phyloP scores from a whole-genome alignment of 495 filamentous ascomycete species.

The Opeltia flavorubescens region DNA sequence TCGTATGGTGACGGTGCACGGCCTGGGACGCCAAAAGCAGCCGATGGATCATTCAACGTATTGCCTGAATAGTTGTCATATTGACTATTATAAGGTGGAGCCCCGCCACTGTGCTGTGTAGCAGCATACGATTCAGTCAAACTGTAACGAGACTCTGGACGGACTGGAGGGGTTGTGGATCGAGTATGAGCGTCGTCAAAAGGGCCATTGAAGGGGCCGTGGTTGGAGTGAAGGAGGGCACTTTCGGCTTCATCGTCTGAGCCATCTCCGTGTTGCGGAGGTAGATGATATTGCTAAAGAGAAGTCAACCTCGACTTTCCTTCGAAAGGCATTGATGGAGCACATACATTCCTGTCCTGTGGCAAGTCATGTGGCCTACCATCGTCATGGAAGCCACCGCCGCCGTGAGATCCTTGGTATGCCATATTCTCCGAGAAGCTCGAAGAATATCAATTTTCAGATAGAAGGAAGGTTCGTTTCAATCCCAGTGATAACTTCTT shows the following conservation, averaged over 20 bases:
- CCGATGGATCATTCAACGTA: slow-evolving; percentile 33
- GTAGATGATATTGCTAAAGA: slow-evolving; percentile 36
- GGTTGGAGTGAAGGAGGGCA: slow-evolving; percentile 56
- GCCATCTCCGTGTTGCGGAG: slow-evolving; percentile 29
- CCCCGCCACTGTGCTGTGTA: slow-evolving; percentile 21
- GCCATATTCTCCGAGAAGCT: too few species aligned
- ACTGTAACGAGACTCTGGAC: slow-evolving; percentile 58
- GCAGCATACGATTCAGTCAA: slow-evolving; percentile 81
- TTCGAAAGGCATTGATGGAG: neutral
- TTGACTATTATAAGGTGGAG: slow-evolving; percentile 40
- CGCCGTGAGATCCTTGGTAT: slow-evolving; percentile 29
- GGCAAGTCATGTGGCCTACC: slow-evolving; percentile 57
- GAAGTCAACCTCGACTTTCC: neutral
- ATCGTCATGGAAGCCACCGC: slow-evolving; percentile 34
- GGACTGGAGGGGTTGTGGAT: slow-evolving; percentile 34
- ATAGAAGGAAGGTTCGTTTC: too few species aligned
- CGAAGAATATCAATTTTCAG: too few species aligned
- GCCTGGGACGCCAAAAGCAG: slow-evolving; percentile 40
- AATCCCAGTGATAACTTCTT: too few species aligned
- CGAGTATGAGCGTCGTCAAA: slow-evolving; percentile 61
- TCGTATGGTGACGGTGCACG: slow-evolving; percentile 48
- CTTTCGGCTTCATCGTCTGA: slow-evolving; percentile 66
- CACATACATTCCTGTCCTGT: slow-evolving; percentile 23
- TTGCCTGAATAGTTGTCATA: slow-evolving; percentile 34
- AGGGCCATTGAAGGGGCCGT: slow-evolving; percentile 42